phyloP scores from a whole-genome alignment of 2,329 filamentous ascomycete species.

The Penicillium sp. region DNA sequence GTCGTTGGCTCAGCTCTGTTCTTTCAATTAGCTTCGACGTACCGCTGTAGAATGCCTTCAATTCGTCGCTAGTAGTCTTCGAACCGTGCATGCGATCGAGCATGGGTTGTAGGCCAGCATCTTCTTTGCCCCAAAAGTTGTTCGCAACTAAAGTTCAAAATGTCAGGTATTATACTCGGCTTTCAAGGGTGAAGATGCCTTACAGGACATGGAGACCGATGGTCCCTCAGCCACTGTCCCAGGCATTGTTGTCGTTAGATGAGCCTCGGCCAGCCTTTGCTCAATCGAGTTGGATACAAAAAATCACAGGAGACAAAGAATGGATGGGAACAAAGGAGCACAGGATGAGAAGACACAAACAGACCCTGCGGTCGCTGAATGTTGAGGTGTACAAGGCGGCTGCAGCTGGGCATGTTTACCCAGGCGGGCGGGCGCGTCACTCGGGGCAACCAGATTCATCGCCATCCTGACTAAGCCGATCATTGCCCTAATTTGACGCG shows the following conservation, averaged over 20 bases:
- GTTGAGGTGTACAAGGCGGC: slow-evolving; percentile 22
- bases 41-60: slow-evolving; percentile 89
- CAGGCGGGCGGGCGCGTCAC: slow-evolving; percentile 18
- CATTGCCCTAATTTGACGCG: slow-evolving; percentile 7
- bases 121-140: slow-evolving; percentile 99
- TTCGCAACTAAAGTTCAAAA: slow-evolving; percentile 71
- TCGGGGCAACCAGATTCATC: slow-evolving; percentile 27
- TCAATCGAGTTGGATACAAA: slow-evolving; percentile 24
- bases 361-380: slow-evolving; percentile 27
- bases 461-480: slow-evolving; percentile 15
- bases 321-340: slow-evolving; percentile 11
- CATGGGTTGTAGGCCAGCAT: slow-evolving; percentile 89
- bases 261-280: slow-evolving; percentile 44
- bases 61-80: slow-evolving; percentile 91
- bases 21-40: slow-evolving; percentile 30
- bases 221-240: slow-evolving; percentile 65
- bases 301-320: slow-evolving; percentile 15
- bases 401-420: slow-evolving; percentile 23
- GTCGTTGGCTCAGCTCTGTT: neutral
- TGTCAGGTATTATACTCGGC: slow-evolving; percentile 3
- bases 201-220: slow-evolving; percentile 71
- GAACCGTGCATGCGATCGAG: slow-evolving; percentile 93
- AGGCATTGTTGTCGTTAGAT: slow-evolving; percentile 57
- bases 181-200: slow-evolving; percentile 21
- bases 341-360: slow-evolving; percentile 13